phyloP scores from a whole-genome alignment of 2,329 filamentous ascomycete species.

The Aspergillus nomiae region DNA sequence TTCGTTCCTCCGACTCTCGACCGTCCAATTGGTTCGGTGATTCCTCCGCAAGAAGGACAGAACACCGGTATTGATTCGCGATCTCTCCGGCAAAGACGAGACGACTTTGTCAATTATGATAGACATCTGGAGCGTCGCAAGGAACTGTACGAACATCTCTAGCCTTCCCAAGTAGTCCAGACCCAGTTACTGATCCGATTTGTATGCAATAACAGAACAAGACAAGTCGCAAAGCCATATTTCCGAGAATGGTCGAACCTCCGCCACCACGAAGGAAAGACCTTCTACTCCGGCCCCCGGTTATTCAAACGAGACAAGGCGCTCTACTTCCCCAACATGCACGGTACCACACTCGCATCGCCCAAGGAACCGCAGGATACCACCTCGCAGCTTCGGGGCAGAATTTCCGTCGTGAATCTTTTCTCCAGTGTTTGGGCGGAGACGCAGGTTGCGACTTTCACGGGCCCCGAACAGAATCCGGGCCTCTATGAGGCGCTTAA shows the following conservation, averaged over 20 bases:
- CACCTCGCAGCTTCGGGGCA: slow-evolving; percentile 71
- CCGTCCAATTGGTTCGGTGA: slow-evolving; percentile 78
- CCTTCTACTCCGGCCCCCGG: slow-evolving; percentile 81
- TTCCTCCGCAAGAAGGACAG: slow-evolving; percentile 74
- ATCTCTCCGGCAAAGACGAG: slow-evolving; percentile 66
- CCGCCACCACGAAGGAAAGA: slow-evolving; percentile 80
- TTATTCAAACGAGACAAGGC: slow-evolving; percentile 80
- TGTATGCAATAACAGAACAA: slow-evolving; percentile 55
- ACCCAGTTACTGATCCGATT: slow-evolving; percentile 8
- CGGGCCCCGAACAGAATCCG: slow-evolving; percentile 66
- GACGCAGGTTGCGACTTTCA: slow-evolving; percentile 74
- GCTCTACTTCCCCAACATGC: slow-evolving; percentile 91
- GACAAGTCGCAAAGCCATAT: slow-evolving; percentile 81
- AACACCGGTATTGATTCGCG: slow-evolving; percentile 77
- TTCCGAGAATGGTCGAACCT: slow-evolving; percentile 95
- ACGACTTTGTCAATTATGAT: slow-evolving; percentile 82
- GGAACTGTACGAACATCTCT: slow-evolving; percentile 62
- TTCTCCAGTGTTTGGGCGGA: slow-evolving; percentile 87
- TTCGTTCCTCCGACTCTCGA: slow-evolving; percentile 57
- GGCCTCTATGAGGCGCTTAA: slow-evolving; percentile 66
- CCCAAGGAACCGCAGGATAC: slow-evolving; percentile 64
- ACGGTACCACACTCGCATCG: slow-evolving; percentile 73
- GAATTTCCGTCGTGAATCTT: slow-evolving; percentile 75
- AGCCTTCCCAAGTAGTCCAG: background rate
- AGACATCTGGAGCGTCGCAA: slow-evolving; percentile 77